phyloP scores from a whole-genome alignment of 202 grass and related monocot species.

The Carex arenaria region DNA sequence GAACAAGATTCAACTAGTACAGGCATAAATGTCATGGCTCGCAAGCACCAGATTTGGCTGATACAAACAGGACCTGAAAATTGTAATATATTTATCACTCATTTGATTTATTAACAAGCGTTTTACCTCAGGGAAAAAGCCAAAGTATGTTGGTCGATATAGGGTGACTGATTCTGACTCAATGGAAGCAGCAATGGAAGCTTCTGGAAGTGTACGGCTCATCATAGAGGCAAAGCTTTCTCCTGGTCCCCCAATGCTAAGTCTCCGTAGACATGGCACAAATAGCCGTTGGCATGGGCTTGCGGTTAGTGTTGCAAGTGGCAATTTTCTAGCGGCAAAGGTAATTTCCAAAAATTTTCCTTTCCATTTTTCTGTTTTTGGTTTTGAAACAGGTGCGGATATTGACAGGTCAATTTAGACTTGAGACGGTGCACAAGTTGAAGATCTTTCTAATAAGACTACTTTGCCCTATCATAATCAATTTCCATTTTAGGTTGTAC shows the following conservation, averaged over 20 bases:
- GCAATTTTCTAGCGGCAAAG: slow-evolving; percentile 97
- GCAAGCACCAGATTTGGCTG: background rate
- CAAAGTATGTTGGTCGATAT: slow-evolving; percentile 61
- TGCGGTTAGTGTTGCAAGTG: slow-evolving; percentile 79
- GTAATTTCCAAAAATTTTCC: slow-evolving; percentile 25
- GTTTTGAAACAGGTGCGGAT: background rate
- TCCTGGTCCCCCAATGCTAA: slow-evolving; percentile 79
- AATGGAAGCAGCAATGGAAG: slow-evolving; percentile 78
- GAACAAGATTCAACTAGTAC: background rate
- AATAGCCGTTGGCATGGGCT: slow-evolving; percentile 68
- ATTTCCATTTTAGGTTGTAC: background rate
- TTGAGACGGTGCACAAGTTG: too few relatives aligned
- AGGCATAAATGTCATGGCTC: background rate
- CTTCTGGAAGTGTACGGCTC: slow-evolving; percentile 69
- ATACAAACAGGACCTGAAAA: background rate
- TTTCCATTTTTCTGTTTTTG: background rate
- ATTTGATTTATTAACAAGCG: background rate
- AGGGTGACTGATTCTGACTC: slow-evolving; percentile 78
- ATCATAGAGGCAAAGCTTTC: slow-evolving; percentile 87
- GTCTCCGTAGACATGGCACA: slow-evolving; percentile 72
- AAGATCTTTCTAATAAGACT: background rate
- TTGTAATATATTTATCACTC: background rate
- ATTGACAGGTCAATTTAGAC: background rate
- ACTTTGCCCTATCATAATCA: background rate
- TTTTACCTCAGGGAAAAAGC: slow-evolving; percentile 56